phyloP scores from a whole-genome alignment of 2,329 filamentous ascomycete species.

The Knoxdaviesia capensis region DNA sequence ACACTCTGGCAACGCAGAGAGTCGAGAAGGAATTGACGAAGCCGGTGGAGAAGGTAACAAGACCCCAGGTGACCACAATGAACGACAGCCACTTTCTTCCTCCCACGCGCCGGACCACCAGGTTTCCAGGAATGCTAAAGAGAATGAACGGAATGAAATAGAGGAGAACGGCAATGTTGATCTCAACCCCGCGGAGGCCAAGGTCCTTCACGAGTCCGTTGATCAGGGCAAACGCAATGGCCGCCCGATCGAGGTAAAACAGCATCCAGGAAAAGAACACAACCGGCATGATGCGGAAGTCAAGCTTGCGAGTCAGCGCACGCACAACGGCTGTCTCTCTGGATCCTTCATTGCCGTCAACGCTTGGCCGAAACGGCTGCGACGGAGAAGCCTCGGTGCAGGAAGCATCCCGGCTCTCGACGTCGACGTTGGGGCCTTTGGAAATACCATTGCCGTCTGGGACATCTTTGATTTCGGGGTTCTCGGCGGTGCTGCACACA shows the following conservation, averaged over 20 bases:
- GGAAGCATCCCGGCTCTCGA: no score
- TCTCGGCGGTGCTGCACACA: no score
- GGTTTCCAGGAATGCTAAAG: slow-evolving; percentile 9
- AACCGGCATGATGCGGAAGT: slow-evolving; percentile 4
- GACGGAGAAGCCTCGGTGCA: no score
- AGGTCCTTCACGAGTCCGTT: slow-evolving; percentile 39
- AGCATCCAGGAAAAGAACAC: slow-evolving; percentile 6
- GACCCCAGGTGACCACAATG: slow-evolving; percentile 8
- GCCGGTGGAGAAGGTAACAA: slow-evolving; percentile 7
- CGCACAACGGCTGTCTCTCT: background rate
- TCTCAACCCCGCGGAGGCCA: slow-evolving; percentile 37
- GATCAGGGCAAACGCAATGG: slow-evolving; percentile 13
- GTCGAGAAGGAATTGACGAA: slow-evolving; percentile 8
- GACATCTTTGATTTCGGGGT: no score
- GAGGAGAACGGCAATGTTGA: slow-evolving; percentile 16
- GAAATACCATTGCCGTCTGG: no score
- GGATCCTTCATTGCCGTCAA: background rate
- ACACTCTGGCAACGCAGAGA: slow-evolving; percentile 7
- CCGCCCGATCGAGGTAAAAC: slow-evolving; percentile 12
- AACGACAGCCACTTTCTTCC: slow-evolving; percentile 7
- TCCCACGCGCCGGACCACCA: slow-evolving; percentile 7
- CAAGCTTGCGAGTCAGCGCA: slow-evolving; percentile 4
- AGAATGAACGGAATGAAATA: slow-evolving; percentile 9
- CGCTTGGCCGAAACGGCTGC: no score
- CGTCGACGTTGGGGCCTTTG: no score